phyloP scores from a whole-genome alignment of 352 stramenopile species.

The Globisporangium paroecandrum region DNA sequence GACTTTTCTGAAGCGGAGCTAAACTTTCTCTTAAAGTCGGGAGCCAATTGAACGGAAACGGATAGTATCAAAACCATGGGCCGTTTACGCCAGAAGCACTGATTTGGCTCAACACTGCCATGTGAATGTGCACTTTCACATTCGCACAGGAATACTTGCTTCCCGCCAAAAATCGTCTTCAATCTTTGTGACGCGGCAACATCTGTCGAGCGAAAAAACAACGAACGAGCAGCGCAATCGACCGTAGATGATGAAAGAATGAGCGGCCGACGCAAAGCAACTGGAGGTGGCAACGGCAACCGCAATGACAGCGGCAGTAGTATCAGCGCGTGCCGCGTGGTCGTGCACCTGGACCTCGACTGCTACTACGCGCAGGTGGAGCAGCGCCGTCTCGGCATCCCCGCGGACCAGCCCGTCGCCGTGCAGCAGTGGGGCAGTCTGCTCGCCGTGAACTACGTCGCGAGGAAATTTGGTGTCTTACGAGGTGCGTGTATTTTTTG shows the following conservation, averaged over 20 bases:
- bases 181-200: not conserved
- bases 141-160: not conserved
- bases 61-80: no score
- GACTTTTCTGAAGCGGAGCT: not conserved
- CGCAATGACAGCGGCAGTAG: no score
- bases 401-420: conserved; percentile 55
- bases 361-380: conserved; percentile 89
- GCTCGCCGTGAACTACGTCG: conserved; percentile 82
- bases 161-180: conserved; percentile 6
- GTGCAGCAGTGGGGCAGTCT: conserved; percentile 85
- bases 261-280: conserved; percentile 3
- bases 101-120: no score
- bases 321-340: conserved; percentile 38
- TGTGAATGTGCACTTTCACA: no score
- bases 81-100: no score
- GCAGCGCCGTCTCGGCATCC: conserved; percentile 65
- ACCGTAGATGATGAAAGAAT: conserved; percentile 4
- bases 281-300: not conserved
- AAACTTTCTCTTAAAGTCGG: no score
- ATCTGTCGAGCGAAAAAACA: not conserved
- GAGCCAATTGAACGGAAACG: no score
- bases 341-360: conserved; percentile 85
- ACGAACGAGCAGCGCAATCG: not conserved
- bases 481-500: conserved; percentile 28
- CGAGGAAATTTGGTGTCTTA: conserved; percentile 64